These are phyloP conservation scores for Benincasa hispida DNA, from an alignment of 306 rosid species.

Conservation along the genomic window DNA sequence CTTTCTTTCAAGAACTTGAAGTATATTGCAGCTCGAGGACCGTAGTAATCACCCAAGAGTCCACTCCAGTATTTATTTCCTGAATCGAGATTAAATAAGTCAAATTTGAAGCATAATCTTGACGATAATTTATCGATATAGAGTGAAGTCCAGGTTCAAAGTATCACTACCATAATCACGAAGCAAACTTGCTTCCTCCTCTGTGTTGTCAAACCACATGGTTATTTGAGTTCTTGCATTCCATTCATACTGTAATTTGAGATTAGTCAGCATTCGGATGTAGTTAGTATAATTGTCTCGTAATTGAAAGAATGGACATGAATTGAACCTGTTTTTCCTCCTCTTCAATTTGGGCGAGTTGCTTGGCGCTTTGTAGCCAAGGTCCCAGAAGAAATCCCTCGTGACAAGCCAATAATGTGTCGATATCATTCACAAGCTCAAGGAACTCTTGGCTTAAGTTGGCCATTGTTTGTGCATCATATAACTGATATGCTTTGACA, in stretches of 20 bases:
- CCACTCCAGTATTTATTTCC: slow-evolving; percentile 96
- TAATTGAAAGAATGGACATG: neutral
- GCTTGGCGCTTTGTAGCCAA: slow-evolving; percentile 77
- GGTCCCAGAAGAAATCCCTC: slow-evolving; percentile 88
- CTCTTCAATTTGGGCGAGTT: slow-evolving; percentile 58
- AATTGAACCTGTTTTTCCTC: slow-evolving; percentile 57
- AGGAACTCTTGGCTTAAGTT: slow-evolving; percentile 41
- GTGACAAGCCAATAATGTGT: slow-evolving; percentile 62
- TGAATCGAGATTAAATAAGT: neutral
- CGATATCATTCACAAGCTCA: slow-evolving; percentile 61
- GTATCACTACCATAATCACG: slow-evolving; percentile 60
- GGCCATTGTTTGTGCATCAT: slow-evolving; percentile 23
- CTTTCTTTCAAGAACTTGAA: slow-evolving; percentile 58
- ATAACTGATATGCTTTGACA: slow-evolving; percentile 49
- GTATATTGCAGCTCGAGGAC: slow-evolving; percentile 79
- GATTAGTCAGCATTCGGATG: neutral
- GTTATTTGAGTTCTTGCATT: slow-evolving; percentile 91
- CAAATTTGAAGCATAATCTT: neutral
- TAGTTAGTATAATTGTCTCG: neutral
- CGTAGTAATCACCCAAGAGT: slow-evolving; percentile 62
- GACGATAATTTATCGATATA: too few relatives aligned
- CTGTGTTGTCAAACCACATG: slow-evolving; percentile 87
- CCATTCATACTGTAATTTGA: slow-evolving; percentile 63
- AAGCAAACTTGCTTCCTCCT: slow-evolving; percentile 71
- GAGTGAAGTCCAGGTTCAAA: neutral